Percentiles rank a stretch among this genome's conserved stretches.
These are phyloP conservation scores for Actinomortierella ambigua DNA, from an alignment of 371 early-diverging fungal genomes.

Conservation along the genomic window DNA sequence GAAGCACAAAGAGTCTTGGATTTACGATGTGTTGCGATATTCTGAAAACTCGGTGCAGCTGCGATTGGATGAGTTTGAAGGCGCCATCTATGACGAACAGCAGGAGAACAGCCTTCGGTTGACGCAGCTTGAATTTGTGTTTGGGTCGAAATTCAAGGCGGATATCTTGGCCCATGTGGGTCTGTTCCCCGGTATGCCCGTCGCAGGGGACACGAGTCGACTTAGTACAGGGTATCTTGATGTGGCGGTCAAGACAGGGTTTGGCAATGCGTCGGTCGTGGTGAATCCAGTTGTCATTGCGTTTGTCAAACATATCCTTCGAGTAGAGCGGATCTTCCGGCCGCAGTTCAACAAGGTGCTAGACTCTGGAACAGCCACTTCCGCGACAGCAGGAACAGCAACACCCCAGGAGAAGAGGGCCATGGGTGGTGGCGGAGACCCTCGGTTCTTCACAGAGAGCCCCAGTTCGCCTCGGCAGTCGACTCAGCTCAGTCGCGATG, in stretches of 20 bases:
- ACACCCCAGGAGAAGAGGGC: too few species aligned
- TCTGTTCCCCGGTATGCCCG: slow-evolving; percentile 18
- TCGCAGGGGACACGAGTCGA: slow-evolving; percentile 25
- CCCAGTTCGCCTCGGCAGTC: slow-evolving; percentile 33
- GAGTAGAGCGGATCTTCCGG: slow-evolving; percentile 74
- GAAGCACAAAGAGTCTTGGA: slow-evolving; percentile 31
- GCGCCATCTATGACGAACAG: slow-evolving; percentile 39
- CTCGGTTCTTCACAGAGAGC: too few species aligned
- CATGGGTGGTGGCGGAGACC: background rate
- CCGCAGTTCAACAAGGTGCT: slow-evolving; percentile 52
- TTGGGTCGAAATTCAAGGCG: slow-evolving; percentile 36
- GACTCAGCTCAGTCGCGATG: slow-evolving; percentile 26
- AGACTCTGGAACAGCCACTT: slow-evolving; percentile 6
- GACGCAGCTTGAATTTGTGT: slow-evolving; percentile 25
- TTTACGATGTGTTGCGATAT: slow-evolving; percentile 38
- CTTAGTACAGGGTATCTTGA: slow-evolving; percentile 58
- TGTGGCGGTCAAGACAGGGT: slow-evolving; percentile 50
- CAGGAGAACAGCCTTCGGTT: slow-evolving; percentile 33
- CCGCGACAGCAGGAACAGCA: too few species aligned
- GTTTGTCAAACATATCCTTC: slow-evolving; percentile 71
- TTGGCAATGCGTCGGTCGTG: slow-evolving; percentile 54
- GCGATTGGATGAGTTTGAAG: slow-evolving; percentile 31
- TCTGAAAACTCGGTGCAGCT: slow-evolving; percentile 43
- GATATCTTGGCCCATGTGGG: slow-evolving; percentile 24
- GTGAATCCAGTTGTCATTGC: slow-evolving; percentile 74